Base-by-base conservation (phyloP, 768 basidiomycete species). In the Mycena indigotica region DNA sequence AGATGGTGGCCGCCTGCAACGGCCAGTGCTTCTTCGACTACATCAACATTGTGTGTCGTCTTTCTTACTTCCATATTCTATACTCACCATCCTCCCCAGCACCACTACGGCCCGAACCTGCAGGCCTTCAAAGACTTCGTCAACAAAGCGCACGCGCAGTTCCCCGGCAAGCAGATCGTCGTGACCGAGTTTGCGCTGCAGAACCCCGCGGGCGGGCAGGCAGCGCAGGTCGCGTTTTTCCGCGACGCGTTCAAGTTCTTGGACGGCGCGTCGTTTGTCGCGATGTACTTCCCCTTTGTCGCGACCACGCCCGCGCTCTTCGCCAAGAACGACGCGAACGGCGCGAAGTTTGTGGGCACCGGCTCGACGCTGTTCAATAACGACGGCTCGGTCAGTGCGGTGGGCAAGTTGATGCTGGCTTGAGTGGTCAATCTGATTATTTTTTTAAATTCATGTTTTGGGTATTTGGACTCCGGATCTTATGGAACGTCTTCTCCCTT, bases 201-300 rank as follows among this genome's bases (percentile, higher is more conserved):
- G 28, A 67, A 72, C 16, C 71, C 71, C 0, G 0, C 70, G 19
- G 71, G 70, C 52, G 68, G 70, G 13, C 66, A 70, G 45, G 67
- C 15, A 28, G 70, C 73, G 49, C 75, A 73, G 59, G 52, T 74
- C 25, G 5, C 66, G 13, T 55, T 66, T 56, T 64, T 65, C 56
- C 23, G 45, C 38, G 46, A 57, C 38, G 61, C 61, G 17, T 65
- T 65, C 52, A 17, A 65, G 17, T 75, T 75, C 67, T 70, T 75
- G 5, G 74, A 75, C 35, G 32, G 41, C 13, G 65, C 69, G 4
- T 44, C 67, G 26, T 75, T 72, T 19, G 66, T 75, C 17, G 19
- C 66, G 15, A 68, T 76, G 49, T 75, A 75, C 60, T 75, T 75
- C 66, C 74, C 74, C 38, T 75, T 75, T 62, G 30, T 72, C 30